Conservation (phyloP, 1,139 yeast genomes). For the Hansenula anomala region DNA sequence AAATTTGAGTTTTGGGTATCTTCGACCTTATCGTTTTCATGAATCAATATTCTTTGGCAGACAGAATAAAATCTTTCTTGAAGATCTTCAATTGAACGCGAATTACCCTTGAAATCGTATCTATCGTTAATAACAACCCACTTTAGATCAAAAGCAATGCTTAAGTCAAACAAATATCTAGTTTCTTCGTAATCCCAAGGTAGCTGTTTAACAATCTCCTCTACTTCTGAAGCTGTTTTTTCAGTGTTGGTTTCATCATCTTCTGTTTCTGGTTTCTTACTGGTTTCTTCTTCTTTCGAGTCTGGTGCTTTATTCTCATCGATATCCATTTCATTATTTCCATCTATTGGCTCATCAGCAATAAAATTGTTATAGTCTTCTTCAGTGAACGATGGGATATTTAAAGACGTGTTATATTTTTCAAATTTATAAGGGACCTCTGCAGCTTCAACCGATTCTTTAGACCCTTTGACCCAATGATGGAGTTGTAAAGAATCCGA, state of each 20-base stretch:
- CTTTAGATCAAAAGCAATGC: slow-evolving; percentile 70
- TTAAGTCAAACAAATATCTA: slow-evolving; percentile 63
- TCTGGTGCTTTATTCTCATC: slow-evolving; percentile 20
- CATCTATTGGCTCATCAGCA: slow-evolving; percentile 30
- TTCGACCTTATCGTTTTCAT: slow-evolving; percentile 41
- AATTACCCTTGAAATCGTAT: slow-evolving; percentile 37
- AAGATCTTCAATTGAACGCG: slow-evolving; percentile 59
- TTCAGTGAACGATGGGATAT: slow-evolving; percentile 64
- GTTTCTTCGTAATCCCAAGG: slow-evolving; percentile 81
- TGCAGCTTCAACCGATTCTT: slow-evolving; percentile 35
- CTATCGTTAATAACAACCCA: slow-evolving; percentile 87
- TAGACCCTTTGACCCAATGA: slow-evolving; percentile 88
- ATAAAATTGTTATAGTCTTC: slow-evolving; percentile 58
- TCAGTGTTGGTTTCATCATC: background rate
- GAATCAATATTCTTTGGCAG: slow-evolving; percentile 40
- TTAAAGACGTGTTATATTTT: slow-evolving; percentile 65
- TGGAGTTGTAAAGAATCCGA: slow-evolving; percentile 44
- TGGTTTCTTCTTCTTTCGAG: background rate
- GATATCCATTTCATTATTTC: slow-evolving; percentile 14
- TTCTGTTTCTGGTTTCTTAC: no score
- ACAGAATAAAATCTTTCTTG: slow-evolving; percentile 75
- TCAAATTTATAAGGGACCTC: slow-evolving; percentile 65
- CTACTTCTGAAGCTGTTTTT: background rate
- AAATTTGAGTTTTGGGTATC: slow-evolving; percentile 34
- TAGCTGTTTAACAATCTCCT: no score